Evolutionary conservation across 148 eudicot genomes (phyloP), one percentile per base, ranked within the genome.

Genomic region (Vaccinium corymbosum): DNA sequence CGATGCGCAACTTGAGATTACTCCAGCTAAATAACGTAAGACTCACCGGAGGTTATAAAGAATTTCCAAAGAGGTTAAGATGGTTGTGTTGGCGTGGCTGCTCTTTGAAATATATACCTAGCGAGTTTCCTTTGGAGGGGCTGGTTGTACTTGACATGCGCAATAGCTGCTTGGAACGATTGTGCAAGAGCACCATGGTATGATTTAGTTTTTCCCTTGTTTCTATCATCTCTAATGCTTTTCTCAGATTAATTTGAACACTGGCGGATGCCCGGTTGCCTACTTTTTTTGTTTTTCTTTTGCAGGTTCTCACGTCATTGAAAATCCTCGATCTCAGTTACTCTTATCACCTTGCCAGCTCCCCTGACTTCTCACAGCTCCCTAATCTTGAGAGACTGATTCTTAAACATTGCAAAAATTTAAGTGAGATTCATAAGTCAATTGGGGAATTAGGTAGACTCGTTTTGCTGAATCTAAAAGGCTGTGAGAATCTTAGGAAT

Each of bases 71-170:
- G 46, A 32, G 48, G 22, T 56, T 86, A 27, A 78, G 59, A 71
- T 86, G 83, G 85, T 61, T 86, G 66, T n/a, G 55, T 71, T 82
- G 85, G 88, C 80, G 9, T 79, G 83, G 88, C 73, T 83, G 42
- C 61, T 72, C 85, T n/a, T 42, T 5, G 2, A 83, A 48, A 79
- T 46, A 22, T 70, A 29, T 86, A 11, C 85, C 85, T 12, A 68
- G 15, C 9, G 49, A 71, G 38, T 80, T 86, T 35, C 74, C 71
- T 55, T 7, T 80, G 71, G 83, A 83, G 80, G 71, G 48, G 35
- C 46, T 83, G 50, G 88, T 86, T 79, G 75, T 56, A 22, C 81
- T 86, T 76, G 85, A 83, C 22, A 70, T 86, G 76, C 35, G 29
- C 19, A 19, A 59, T 59, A 83, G 86, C 83, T 55, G 76, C 38